Evolutionary conservation across 1,284 basidiomycete genomes (phyloP).

Genomic region (Xerocomus nothofagi): DNA sequence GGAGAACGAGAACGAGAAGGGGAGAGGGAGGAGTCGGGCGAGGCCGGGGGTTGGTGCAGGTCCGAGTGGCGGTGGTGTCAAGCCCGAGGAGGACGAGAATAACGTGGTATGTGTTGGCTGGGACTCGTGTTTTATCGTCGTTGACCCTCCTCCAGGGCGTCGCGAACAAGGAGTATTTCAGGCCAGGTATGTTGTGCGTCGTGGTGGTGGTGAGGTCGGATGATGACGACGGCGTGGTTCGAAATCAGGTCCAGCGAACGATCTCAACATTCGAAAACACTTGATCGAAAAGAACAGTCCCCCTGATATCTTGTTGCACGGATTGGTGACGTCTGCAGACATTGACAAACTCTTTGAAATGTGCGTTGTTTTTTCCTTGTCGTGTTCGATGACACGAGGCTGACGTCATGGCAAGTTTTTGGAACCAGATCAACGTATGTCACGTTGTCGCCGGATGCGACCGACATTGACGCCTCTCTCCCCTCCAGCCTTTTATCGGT

Average conservation of each 20-base stretch:
- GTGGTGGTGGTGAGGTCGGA: not conserved
- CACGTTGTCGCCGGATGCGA: not conserved
- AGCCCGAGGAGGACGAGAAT: conserved; percentile 54
- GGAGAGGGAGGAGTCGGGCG: conserved; percentile 36
- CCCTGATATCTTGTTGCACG: conserved; percentile 81
- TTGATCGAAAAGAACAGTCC: conserved; percentile 79
- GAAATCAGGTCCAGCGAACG: conserved; percentile 60
- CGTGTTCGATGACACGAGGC: not conserved
- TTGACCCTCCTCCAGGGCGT: conserved; percentile 49
- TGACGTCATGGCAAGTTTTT: conserved; percentile 50
- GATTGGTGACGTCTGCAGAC: conserved; percentile 76
- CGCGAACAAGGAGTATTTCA: conserved; percentile 80
- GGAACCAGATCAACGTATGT: conserved; percentile 66
- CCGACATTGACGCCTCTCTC: conserved; percentile 1
- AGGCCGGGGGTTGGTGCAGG: conserved; percentile 12
- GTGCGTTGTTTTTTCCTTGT: conserved; percentile 43
- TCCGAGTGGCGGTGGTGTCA: conserved; percentile 10
- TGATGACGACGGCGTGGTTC: not conserved
- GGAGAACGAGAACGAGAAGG: conserved; percentile 42
- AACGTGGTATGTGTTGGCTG: conserved; percentile 53
- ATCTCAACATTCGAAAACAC: conserved; percentile 65
- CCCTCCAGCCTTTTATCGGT: conserved; percentile 64
- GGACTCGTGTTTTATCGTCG: no score
- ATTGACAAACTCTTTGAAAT: conserved; percentile 83
- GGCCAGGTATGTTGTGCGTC: conserved; percentile 53